Evolutionary conservation across 495 filamentous ascomycete species (phyloP).

Genomic region (Penicillium fimorum): DNA sequence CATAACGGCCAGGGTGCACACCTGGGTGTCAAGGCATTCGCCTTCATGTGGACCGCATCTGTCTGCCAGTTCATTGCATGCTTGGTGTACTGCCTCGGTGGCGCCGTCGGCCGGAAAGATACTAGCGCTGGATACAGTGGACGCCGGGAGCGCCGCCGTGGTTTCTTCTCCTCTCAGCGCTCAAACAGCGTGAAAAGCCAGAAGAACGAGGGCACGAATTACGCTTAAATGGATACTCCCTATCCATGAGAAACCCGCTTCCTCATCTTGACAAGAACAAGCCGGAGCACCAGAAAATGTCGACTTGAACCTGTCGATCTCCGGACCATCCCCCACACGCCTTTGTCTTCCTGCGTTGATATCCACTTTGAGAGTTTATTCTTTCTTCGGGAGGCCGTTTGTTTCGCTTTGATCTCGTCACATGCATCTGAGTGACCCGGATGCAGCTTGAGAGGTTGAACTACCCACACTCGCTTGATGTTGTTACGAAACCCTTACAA

Average conservation of each 20-base stretch:
- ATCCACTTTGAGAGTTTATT: conserved; percentile 13
- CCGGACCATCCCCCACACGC: conserved; percentile 10
- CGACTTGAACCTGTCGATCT: background rate
- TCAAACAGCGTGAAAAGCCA: conserved; percentile 37
- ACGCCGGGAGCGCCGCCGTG: conserved; percentile 41
- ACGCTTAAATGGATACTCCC: conserved; percentile 23
- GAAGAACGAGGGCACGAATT: conserved; percentile 30
- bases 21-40: conserved; percentile 73
- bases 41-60: conserved; percentile 82
- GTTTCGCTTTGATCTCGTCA: conserved; percentile 10
- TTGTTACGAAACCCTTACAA: conserved; percentile 28
- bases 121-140: conserved; percentile 36
- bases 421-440: background rate
- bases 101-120: conserved; percentile 37
- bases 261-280: conserved; percentile 3
- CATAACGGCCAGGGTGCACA: conserved; percentile 53
- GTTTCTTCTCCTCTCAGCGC: conserved; percentile 43
- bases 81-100: conserved; percentile 64
- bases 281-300: background rate
- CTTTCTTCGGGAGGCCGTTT: conserved; percentile 9
- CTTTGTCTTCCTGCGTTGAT: conserved; percentile 16
- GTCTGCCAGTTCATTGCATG: conserved; percentile 68
- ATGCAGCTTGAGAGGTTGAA: conserved; percentile 1
- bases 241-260: background rate
- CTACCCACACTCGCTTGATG: conserved; percentile 25